Percentiles rank a stretch among this genome's conserved stretches.
Conservation (phyloP, 2,329 filamentous ascomycete genomes). For the Ophiosphaerella herpotricha region DNA sequence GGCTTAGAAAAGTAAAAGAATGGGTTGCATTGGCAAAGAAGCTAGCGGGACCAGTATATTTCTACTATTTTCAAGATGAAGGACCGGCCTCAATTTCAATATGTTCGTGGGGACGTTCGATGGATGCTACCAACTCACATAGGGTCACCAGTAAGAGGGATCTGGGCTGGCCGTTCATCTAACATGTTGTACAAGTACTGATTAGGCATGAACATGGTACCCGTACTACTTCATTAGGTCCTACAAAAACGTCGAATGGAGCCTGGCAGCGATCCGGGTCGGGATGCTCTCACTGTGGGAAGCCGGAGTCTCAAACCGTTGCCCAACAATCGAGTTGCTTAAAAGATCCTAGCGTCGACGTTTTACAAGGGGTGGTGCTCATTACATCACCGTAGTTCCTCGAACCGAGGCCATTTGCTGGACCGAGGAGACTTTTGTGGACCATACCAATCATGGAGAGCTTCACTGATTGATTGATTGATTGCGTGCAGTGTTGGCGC, state of each 20-base stretch:
- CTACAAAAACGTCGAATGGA: background rate
- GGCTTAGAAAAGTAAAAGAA: too few species aligned
- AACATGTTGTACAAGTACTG: too few species aligned
- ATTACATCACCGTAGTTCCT: background rate
- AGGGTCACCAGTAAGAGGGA: too few species aligned
- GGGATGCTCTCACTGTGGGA: background rate
- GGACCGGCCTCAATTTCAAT: too few species aligned
- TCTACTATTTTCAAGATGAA: too few species aligned
- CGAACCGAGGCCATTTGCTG: background rate
- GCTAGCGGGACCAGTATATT: too few species aligned
- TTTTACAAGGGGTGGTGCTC: background rate
- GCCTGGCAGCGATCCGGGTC: too few species aligned
- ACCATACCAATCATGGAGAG: constrained; percentile 5
- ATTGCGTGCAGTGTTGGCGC: constrained; percentile 6
- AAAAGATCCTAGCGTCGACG: background rate
- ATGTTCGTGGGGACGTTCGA: too few species aligned
- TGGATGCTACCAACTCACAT: too few species aligned
- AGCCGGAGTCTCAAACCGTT: background rate
- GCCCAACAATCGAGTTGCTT: background rate
- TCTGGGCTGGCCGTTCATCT: too few species aligned
- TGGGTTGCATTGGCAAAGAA: too few species aligned
- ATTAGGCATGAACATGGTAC: background rate
- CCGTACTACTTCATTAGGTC: background rate
- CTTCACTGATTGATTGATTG: constrained; percentile 5
- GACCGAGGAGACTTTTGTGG: constrained; percentile 7